phyloP scores from a whole-genome alignment of 805 yeast species.

The Saturnispora gosingensis region DNA sequence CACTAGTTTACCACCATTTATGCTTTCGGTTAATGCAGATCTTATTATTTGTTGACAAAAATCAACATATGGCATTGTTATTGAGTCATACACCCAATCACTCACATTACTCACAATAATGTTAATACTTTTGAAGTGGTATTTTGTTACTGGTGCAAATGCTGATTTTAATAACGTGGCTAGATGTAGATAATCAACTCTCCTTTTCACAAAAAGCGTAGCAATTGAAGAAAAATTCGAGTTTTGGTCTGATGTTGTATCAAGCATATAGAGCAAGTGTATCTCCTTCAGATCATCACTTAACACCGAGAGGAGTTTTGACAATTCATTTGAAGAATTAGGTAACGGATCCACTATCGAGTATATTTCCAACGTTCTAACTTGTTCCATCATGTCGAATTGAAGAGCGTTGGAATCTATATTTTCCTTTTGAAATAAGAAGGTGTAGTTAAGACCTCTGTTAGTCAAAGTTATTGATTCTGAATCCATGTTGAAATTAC shows the following conservation, averaged over 20 bases:
- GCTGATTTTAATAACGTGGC: background rate
- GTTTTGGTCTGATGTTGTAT: background rate
- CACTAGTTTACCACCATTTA: background rate
- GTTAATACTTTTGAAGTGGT: conserved; percentile 6
- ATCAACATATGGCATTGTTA: conserved; percentile 16
- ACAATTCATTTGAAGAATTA: background rate
- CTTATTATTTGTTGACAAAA: conserved; percentile 21
- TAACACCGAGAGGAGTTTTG: background rate
- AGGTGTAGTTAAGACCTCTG: conserved; percentile 6
- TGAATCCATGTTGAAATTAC: background rate
- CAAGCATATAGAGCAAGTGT: background rate
- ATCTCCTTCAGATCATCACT: background rate
- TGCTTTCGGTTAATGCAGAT: conserved; percentile 9
- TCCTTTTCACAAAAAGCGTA: background rate
- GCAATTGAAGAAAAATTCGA: background rate
- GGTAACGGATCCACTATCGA: conserved; percentile 1
- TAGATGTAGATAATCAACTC: background rate
- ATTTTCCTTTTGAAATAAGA: background rate
- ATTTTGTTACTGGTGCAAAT: background rate
- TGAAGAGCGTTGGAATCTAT: background rate
- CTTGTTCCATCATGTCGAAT: background rate
- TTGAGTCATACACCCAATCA: conserved; percentile 14
- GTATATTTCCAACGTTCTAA: conserved; percentile 3
- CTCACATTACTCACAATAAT: conserved; percentile 10
- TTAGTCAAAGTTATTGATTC: background rate